Evolutionary conservation across 2,329 filamentous ascomycete species (phyloP).

Genomic region (Xylariaceae sp.): DNA sequence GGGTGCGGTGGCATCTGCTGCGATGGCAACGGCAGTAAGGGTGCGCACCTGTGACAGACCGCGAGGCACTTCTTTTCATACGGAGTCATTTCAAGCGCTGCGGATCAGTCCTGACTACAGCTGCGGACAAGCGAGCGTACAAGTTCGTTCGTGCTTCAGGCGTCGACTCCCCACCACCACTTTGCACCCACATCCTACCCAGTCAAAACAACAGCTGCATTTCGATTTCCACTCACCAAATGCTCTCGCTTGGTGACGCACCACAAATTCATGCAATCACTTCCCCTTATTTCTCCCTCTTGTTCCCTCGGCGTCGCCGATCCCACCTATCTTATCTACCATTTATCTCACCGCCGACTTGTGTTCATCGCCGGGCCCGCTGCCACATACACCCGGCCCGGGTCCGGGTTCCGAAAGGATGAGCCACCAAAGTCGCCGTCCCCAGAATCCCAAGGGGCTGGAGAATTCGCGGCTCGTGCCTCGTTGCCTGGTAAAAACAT

Average conservation of each 20-base stretch:
- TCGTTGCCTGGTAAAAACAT: neutral
- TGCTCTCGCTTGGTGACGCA: neutral
- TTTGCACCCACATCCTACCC: neutral
- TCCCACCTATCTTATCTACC: neutral
- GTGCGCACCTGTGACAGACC: no score
- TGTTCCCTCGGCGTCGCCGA: neutral
- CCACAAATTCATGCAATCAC: neutral
- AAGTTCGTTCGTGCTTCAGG: neutral
- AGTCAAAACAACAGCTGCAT: neutral
- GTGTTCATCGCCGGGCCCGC: neutral
- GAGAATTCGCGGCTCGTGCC: constrained; percentile 3
- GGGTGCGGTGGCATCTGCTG: neutral
- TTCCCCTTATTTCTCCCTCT: neutral
- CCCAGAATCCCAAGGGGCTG: neutral
- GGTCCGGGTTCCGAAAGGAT: neutral
- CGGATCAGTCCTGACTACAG: neutral
- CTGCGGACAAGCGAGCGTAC: neutral
- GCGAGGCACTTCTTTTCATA: no score
- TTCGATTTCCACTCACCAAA: neutral
- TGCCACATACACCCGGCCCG: neutral
- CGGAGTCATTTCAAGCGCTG: no score
- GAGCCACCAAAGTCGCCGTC: neutral
- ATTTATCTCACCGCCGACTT: neutral
- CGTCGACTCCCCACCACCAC: neutral
- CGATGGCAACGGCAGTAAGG: no score